These are phyloP conservation scores for Pythium periplocum DNA, from an alignment of 352 stramenopile species.

Conservation along the genomic window DNA sequence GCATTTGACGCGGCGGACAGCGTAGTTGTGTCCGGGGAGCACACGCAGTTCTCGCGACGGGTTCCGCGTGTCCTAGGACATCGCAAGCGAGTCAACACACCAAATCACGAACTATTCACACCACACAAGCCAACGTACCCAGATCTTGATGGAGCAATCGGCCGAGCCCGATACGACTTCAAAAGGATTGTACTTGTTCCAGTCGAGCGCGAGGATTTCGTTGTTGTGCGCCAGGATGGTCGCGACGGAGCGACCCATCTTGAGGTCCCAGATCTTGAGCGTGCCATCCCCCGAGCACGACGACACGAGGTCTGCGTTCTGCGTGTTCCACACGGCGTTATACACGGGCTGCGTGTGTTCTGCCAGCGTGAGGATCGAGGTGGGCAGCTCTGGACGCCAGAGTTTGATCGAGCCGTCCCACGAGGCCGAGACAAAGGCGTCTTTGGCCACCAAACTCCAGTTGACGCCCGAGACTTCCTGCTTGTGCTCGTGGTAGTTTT, in stretches of 20 bases:
- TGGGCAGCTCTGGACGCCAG: slow-evolving; percentile 68
- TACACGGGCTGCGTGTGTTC: slow-evolving; percentile 82
- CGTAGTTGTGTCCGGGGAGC: slow-evolving; percentile 79
- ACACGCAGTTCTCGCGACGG: slow-evolving; percentile 54
- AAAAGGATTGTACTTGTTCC: slow-evolving; percentile 92
- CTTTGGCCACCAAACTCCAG: slow-evolving; percentile 88
- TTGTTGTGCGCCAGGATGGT: slow-evolving; percentile 73
- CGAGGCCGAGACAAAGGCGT: slow-evolving; percentile 80
- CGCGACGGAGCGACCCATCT: slow-evolving; percentile 34
- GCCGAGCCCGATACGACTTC: slow-evolving; percentile 83
- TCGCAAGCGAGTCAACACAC: not conserved
- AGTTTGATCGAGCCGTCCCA: slow-evolving; percentile 87
- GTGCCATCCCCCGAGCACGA: slow-evolving; percentile 76
- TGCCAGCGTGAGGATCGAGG: slow-evolving; percentile 67
- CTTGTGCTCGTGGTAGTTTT: slow-evolving; percentile 83
- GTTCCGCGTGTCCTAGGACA: slow-evolving; percentile 69
- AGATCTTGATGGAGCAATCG: slow-evolving; percentile 82
- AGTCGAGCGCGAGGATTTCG: slow-evolving; percentile 86
- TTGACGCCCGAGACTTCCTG: slow-evolving; percentile 86
- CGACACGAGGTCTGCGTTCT: slow-evolving; percentile 55
- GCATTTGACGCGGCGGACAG: slow-evolving; percentile 77
- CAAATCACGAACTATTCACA: not conserved
- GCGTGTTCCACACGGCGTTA: slow-evolving; percentile 83
- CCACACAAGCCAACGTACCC: slow-evolving; percentile 30
- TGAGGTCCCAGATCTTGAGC: slow-evolving; percentile 81